Conservation (phyloP, 140 eudicot genomes). For the Bidens hawaiensis region DNA sequence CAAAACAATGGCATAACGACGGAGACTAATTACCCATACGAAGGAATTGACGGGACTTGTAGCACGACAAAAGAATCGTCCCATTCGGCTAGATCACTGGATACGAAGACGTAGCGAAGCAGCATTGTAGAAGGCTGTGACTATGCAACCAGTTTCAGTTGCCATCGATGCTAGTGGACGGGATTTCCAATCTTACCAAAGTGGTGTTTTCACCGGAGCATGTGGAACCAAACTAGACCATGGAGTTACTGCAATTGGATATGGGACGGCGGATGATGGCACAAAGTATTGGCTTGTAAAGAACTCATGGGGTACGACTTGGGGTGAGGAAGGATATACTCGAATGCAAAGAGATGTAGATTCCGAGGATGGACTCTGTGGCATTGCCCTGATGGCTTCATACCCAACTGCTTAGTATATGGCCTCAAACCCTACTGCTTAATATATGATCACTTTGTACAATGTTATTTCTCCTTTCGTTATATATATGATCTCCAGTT, state of each 20-base stretch:
- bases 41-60: conserved; percentile 21
- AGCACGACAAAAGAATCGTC: conserved; percentile 5
- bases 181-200: conserved; percentile 15
- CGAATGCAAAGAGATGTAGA: conserved; percentile 27
- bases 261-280: conserved; percentile 22
- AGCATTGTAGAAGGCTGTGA: conserved; percentile 28
- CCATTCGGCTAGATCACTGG: conserved; percentile 25
- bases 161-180: conserved; percentile 25
- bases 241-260: conserved; percentile 34
- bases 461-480: background rate
- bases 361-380: conserved; percentile 23
- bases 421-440: background rate
- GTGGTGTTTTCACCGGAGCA: conserved; percentile 22
- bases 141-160: conserved; percentile 32
- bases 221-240: conserved; percentile 32
- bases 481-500: background rate
- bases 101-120: conserved; percentile 29
- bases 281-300: conserved; percentile 41
- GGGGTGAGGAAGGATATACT: conserved; percentile 39
- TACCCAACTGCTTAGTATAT: conserved; percentile 24
- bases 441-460: background rate
- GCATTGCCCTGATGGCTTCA: conserved; percentile 32
- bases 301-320: conserved; percentile 38
- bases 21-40: conserved; percentile 30
- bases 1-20: conserved; percentile 27